These are phyloP conservation scores for Aureobasidium sp. DNA, from an alignment of 2,329 filamentous ascomycete species.

Conservation along the genomic window DNA sequence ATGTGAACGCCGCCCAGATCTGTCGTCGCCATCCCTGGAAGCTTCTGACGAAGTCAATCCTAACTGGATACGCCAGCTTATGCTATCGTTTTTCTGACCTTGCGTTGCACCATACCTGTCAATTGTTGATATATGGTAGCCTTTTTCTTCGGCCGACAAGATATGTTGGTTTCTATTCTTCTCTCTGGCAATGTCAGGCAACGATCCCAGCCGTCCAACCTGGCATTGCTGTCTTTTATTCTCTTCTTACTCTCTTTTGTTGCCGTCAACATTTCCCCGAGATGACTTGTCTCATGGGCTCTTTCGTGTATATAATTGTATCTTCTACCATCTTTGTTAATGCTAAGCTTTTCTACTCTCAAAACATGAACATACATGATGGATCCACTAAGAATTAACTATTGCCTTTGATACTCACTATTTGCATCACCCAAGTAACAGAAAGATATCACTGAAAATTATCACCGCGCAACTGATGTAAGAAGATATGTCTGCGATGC, in stretches of 20 bases:
- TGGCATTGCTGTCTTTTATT: background rate
- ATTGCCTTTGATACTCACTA: background rate
- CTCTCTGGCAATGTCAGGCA: background rate
- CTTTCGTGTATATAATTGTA: conserved; percentile 9
- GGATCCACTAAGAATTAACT: background rate
- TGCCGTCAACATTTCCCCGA: background rate
- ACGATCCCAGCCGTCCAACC: background rate
- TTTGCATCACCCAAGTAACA: no score
- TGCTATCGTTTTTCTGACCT: background rate
- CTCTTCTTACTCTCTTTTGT: conserved; percentile 8
- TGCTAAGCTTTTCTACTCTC: background rate
- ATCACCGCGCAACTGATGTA: no score
- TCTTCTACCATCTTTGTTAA: conserved; percentile 5
- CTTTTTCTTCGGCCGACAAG: background rate
- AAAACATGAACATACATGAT: background rate
- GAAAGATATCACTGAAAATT: no score
- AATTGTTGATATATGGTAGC: background rate
- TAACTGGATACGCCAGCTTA: background rate
- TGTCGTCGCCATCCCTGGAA: background rate
- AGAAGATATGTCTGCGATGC: background rate
- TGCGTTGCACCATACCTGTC: background rate
- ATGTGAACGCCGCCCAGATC: background rate
- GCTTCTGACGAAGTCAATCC: background rate
- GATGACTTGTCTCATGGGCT: background rate
- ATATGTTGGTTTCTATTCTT: background rate